Conservation (phyloP, 129 eudicot genomes). For the Chrysanthemum makinoi region DNA sequence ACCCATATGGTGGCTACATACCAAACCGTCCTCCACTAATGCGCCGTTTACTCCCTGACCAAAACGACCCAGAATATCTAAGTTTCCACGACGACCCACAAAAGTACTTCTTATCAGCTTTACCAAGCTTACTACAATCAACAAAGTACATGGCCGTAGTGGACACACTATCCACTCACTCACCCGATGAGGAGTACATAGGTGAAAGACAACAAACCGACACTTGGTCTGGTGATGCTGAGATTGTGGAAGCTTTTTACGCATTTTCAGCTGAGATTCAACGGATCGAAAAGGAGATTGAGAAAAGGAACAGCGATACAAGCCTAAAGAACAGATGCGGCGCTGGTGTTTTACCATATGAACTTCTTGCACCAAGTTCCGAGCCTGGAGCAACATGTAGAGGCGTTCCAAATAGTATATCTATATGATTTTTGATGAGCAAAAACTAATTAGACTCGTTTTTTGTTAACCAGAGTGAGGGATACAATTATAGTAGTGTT, state of each 20-base stretch:
- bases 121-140: constrained; percentile 79
- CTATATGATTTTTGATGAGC: constrained; percentile 43
- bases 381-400: constrained; percentile 90
- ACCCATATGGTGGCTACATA: constrained; percentile 93
- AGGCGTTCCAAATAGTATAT: constrained; percentile 96
- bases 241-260: constrained; percentile 68
- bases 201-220: constrained; percentile 78
- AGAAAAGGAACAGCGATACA: constrained; percentile 53
- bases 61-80: constrained; percentile 70
- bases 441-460: constrained; percentile 13
- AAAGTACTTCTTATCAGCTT: constrained; percentile 61
- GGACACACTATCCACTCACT: constrained; percentile 88
- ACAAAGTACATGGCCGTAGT: constrained; percentile 95
- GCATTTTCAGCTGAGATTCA: constrained; percentile 68
- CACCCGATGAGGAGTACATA: constrained; percentile 92
- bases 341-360: constrained; percentile 97
- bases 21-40: constrained; percentile 89
- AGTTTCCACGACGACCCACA: constrained; percentile 73
- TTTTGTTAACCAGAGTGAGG: constrained; percentile 2
- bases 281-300: constrained; percentile 74
- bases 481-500: constrained; percentile 13
- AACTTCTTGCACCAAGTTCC: constrained; percentile 86
- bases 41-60: constrained; percentile 78
- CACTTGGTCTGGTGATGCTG: constrained; percentile 84
- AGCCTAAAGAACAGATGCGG: constrained; percentile 83